Conservation (phyloP, 2,329 filamentous ascomycete species). For the Stachybotrys chlorohalonatus region DNA sequence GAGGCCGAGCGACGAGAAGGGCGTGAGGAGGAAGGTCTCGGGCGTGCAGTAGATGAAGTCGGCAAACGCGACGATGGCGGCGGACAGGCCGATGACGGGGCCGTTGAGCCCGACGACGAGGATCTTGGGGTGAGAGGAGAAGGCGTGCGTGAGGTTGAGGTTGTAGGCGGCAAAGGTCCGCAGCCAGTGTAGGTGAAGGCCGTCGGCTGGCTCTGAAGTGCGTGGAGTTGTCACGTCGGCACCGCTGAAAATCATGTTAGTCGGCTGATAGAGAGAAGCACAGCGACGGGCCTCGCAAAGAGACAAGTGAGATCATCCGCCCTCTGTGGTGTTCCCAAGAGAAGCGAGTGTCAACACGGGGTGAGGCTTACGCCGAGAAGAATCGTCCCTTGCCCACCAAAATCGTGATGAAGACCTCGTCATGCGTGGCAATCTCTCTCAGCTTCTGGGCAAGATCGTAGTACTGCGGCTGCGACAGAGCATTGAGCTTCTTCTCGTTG, state of each 20-base stretch:
- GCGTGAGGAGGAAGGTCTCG: constrained; percentile 76
- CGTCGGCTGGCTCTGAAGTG: not conserved
- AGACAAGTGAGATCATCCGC: too few species aligned
- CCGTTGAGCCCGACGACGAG: constrained; percentile 88
- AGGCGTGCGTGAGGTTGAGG: constrained; percentile 79
- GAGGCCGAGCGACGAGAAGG: constrained; percentile 82
- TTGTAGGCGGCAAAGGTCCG: constrained; percentile 73
- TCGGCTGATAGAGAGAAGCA: too few species aligned
- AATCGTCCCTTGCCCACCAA: constrained; percentile 72
- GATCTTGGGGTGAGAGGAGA: constrained; percentile 91
- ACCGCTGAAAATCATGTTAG: constrained; percentile 42
- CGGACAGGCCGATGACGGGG: constrained; percentile 79
- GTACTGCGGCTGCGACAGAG: constrained; percentile 63
- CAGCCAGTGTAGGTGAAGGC: constrained; percentile 47
- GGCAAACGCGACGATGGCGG: constrained; percentile 71
- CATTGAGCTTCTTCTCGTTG: constrained; percentile 80
- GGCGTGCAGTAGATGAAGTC: constrained; percentile 90
- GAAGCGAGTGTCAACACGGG: not conserved
- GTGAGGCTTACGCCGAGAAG: constrained; percentile 76
- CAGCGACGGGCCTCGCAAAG: too few species aligned
- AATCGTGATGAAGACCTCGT: constrained; percentile 79
- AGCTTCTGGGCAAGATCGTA: constrained; percentile 66
- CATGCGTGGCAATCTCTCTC: constrained; percentile 65
- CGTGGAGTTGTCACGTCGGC: constrained; percentile 39
- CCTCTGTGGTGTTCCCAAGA: not conserved